phyloP scores from a whole-genome alignment of 371 early-diverging fungal species.

The Entomophthora muscae region DNA sequence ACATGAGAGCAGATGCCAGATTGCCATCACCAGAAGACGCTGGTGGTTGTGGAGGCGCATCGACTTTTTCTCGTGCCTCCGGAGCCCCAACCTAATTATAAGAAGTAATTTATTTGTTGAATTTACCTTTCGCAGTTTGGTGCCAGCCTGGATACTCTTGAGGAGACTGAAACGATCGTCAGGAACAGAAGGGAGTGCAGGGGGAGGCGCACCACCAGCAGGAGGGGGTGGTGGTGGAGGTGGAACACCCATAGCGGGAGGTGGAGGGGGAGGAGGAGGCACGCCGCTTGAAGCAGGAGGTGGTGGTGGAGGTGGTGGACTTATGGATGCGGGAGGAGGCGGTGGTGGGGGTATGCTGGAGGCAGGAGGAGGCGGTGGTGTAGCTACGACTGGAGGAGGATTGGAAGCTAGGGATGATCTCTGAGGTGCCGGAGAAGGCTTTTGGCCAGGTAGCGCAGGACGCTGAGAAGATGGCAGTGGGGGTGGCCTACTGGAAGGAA shows the following conservation, averaged over 20 bases:
- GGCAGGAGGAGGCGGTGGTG: background rate
- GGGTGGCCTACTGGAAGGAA: background rate
- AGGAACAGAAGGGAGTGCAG: background rate
- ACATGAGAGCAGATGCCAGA: background rate
- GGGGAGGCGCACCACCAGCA: background rate
- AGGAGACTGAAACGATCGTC: background rate
- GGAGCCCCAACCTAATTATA: background rate
- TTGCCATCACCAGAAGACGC: background rate
- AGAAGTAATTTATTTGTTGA: background rate
- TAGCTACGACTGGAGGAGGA: background rate
- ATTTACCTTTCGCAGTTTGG: background rate
- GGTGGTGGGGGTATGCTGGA: background rate
- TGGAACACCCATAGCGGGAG: background rate
- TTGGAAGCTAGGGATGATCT: background rate
- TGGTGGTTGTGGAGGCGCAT: background rate
- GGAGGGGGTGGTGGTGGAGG: no score
- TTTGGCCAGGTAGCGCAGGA: background rate
- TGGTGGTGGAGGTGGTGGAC: no score
- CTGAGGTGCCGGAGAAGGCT: background rate
- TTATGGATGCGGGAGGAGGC: no score
- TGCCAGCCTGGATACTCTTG: slow-evolving; percentile 3
- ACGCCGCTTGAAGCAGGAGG: no score
- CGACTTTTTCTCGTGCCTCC: background rate
- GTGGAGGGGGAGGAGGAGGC: no score
- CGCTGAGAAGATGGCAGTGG: background rate